These are phyloP conservation scores for Emergomyces pasteurianus DNA, from an alignment of 2,329 filamentous ascomycete genomes.

Conservation along the genomic window DNA sequence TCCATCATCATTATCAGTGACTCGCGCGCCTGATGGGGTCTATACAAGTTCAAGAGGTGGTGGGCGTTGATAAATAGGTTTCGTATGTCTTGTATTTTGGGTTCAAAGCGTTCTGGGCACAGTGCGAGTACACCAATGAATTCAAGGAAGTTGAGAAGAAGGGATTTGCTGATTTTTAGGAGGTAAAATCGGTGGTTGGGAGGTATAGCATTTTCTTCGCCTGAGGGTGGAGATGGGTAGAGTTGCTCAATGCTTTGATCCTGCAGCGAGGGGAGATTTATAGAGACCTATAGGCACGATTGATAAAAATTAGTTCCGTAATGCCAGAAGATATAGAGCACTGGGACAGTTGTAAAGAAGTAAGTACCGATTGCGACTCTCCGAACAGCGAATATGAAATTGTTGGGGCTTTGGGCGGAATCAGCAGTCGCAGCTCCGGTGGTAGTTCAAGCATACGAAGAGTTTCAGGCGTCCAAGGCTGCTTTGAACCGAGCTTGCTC, in stretches of 20 bases:
- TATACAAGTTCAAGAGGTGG: slow-evolving; percentile 85
- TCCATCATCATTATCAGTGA: slow-evolving; percentile 81
- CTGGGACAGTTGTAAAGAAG: neutral
- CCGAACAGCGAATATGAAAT: slow-evolving; percentile 68
- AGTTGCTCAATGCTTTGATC: slow-evolving; percentile 62
- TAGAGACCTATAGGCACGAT: slow-evolving; percentile 33
- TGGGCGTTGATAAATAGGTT: slow-evolving; percentile 85
- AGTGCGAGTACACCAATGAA: slow-evolving; percentile 59
- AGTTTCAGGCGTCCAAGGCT: slow-evolving; percentile 23
- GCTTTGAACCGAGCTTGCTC: slow-evolving; percentile 11
- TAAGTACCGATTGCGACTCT: slow-evolving; percentile 45
- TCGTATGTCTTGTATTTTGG: slow-evolving; percentile 66
- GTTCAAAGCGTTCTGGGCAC: slow-evolving; percentile 54
- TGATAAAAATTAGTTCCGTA: neutral
- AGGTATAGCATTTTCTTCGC: slow-evolving; percentile 44
- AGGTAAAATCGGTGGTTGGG: slow-evolving; percentile 49
- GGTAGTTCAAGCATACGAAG: slow-evolving; percentile 43
- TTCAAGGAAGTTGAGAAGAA: slow-evolving; percentile 81
- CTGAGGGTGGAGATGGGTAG: slow-evolving; percentile 39
- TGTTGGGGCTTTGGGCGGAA: slow-evolving; percentile 65
- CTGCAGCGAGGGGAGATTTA: slow-evolving; percentile 54
- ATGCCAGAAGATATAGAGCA: slow-evolving; percentile 6
- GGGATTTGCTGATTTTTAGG: slow-evolving; percentile 67
- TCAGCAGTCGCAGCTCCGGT: slow-evolving; percentile 59
- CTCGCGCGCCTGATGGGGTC: slow-evolving; percentile 84